Conservation (phyloP, 768 basidiomycete genomes). For the Tremella yokohamensis region DNA sequence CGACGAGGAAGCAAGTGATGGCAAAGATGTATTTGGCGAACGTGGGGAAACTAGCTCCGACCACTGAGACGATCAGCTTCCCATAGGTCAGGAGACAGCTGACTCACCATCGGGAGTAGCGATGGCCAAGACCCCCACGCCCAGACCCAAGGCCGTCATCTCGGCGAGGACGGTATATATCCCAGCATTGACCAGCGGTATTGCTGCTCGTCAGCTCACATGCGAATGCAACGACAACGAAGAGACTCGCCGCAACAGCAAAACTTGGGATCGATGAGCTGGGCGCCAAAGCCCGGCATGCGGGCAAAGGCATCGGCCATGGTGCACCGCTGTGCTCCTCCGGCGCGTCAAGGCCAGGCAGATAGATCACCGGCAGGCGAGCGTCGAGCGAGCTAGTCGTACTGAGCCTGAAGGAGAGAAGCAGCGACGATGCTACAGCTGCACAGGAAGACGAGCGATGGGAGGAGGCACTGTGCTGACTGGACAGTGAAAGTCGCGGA, state of each 20-base stretch:
- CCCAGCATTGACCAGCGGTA: constrained; percentile 84
- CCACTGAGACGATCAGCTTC: constrained; percentile 58
- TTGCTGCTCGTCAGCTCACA: constrained; percentile 55
- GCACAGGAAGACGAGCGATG: too few species aligned
- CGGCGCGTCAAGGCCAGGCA: not conserved
- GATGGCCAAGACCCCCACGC: constrained; percentile 41
- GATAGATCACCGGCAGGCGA: too few species aligned
- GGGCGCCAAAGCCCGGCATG: constrained; percentile 8
- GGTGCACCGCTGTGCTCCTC: not conserved
- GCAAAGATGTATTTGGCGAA: constrained; percentile 72
- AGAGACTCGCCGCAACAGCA: constrained; percentile 61
- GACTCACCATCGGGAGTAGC: constrained; percentile 37
- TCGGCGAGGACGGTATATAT: constrained; percentile 76
- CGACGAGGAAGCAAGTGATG: constrained; percentile 70
- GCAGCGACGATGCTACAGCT: too few species aligned
- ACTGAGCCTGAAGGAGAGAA: too few species aligned
- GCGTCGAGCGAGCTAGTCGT: too few species aligned
- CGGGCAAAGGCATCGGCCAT: constrained; percentile 3
- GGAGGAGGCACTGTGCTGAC: too few species aligned
- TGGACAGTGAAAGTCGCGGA: too few species aligned
- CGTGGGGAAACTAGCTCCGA: constrained; percentile 77
- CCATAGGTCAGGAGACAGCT: not conserved
- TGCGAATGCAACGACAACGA: not conserved
- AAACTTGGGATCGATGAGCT: constrained; percentile 62
- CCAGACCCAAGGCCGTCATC: constrained; percentile 58